Evolutionary conservation across 176 grass and related monocot species (phyloP), one percentile per base, ranked within the genome.

Genomic region (Oryza australiensis): DNA sequence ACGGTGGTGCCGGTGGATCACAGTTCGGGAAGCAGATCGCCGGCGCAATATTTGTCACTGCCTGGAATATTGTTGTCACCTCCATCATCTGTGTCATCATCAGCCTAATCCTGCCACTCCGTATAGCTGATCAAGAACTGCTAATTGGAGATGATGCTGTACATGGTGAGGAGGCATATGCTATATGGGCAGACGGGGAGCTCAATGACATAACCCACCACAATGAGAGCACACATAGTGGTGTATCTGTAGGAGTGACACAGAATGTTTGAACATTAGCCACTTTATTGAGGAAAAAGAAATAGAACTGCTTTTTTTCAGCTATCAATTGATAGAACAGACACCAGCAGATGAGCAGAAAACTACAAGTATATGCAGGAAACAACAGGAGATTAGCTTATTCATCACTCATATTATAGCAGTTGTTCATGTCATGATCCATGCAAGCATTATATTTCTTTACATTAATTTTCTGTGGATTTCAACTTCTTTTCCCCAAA

Each of bases 111-210:
- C 57, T 90, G 32, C 88, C 83, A 59, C 83, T 86, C 30, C 57
- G 83, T 22, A 90, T 90, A 9, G 48, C 88, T 18, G 88, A 90
- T 28, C 77, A 72, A 46, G 70, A 90, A 45, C 73, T 90, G 60
- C 43, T 88, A 24, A 88, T 84, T 2, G 86, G 86, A 9, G 86
- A 84, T 45, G 86, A 88, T 26, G 80, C 80, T 22, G 86, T 84
- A 66, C 86, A 88, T 46, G 86, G 86, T 15, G 86, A 84, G 59
- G 81, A 88, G 62, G 81, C 86, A 11, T 88, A 88, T 65, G 81
- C 81, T 67, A 78, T 88, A 29, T 84, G 75, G 81, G 81, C 74
- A 0, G 79, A 82, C 38, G 70, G 10, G 8, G 84, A 90, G 64
- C 77, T 55, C 70, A 84, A 30, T 5, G 89, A 80, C 14, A 69